phyloP scores from a whole-genome alignment of 164 flowering plant species.

The Taxillus chinensis region DNA sequence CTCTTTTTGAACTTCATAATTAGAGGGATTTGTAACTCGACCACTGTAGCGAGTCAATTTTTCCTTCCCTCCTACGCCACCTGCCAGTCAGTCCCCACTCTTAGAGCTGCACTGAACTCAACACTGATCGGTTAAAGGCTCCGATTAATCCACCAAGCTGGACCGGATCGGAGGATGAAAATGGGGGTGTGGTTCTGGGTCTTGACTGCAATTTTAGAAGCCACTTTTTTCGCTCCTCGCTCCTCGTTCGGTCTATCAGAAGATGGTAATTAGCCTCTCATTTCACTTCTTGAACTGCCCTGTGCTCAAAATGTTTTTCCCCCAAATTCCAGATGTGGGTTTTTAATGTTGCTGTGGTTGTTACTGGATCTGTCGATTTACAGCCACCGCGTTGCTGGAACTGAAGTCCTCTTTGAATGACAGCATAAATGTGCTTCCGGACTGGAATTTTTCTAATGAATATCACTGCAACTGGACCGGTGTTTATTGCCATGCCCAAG shows the following conservation, averaged over 20 bases:
- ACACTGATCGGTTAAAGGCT: too few relatives aligned
- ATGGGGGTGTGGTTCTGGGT: conserved; percentile 19
- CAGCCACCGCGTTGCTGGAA: conserved; percentile 71
- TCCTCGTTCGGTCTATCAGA: conserved; percentile 43
- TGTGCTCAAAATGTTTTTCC: neutral
- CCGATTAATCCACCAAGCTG: neutral
- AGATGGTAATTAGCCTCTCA: conserved; percentile 45
- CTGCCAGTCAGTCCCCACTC: too few relatives aligned
- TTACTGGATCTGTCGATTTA: conserved; percentile 4
- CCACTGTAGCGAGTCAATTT: too few relatives aligned
- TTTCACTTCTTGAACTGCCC: neutral
- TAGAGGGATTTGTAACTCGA: too few relatives aligned
- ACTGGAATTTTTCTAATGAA: conserved; percentile 65
- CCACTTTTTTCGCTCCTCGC: conserved; percentile 23
- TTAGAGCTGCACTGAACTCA: neutral
- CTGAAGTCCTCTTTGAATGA: conserved; percentile 62
- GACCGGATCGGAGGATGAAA: conserved; percentile 4
- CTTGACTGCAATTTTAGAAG: conserved; percentile 11
- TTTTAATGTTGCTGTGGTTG: conserved; percentile 1
- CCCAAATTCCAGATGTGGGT: neutral
- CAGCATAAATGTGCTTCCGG: conserved; percentile 37
- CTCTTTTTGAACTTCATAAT: too few relatives aligned
- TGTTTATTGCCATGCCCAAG: conserved; percentile 51
- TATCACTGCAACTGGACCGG: conserved; percentile 88
- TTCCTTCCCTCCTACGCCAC: too few relatives aligned